phyloP scores from a whole-genome alignment of 495 filamentous ascomycete species.

The Penicillium longicatenatum region DNA sequence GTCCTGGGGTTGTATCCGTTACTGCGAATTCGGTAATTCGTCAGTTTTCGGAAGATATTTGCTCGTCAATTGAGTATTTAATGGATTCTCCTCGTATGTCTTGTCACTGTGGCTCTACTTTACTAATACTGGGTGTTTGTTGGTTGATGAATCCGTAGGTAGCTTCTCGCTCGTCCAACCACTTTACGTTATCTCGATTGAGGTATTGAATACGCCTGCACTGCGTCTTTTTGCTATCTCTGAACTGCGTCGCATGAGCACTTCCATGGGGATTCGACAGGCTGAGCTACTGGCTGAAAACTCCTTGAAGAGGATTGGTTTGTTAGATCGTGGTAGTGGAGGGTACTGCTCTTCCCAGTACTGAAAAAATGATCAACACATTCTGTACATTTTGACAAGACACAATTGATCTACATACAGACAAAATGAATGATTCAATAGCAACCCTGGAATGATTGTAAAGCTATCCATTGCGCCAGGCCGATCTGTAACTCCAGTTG shows the following conservation, averaged over 20 bases:
- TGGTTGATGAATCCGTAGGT: neutral
- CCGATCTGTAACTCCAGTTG: neutral
- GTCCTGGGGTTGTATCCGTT: neutral
- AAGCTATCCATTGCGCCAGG: neutral
- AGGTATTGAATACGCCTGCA: neutral
- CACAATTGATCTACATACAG: neutral
- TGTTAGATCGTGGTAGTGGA: neutral
- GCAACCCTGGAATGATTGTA: neutral
- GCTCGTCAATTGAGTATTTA: neutral
- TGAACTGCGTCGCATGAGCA: neutral
- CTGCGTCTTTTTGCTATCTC: neutral
- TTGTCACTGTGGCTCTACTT: neutral
- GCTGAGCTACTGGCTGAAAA: neutral
- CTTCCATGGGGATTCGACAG: neutral
- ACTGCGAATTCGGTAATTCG: neutral
- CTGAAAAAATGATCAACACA: neutral
- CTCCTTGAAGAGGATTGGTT: neutral
- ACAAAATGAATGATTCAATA: neutral
- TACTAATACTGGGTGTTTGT: neutral
- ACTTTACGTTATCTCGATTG: neutral
- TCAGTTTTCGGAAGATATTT: neutral
- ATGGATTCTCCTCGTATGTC: slow-evolving; percentile 1
- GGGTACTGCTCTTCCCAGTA: neutral
- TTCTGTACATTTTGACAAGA: neutral
- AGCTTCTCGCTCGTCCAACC: neutral